Conservation (phyloP, 2,329 filamentous ascomycete species). For the Sclerotiophoma versabilis region DNA sequence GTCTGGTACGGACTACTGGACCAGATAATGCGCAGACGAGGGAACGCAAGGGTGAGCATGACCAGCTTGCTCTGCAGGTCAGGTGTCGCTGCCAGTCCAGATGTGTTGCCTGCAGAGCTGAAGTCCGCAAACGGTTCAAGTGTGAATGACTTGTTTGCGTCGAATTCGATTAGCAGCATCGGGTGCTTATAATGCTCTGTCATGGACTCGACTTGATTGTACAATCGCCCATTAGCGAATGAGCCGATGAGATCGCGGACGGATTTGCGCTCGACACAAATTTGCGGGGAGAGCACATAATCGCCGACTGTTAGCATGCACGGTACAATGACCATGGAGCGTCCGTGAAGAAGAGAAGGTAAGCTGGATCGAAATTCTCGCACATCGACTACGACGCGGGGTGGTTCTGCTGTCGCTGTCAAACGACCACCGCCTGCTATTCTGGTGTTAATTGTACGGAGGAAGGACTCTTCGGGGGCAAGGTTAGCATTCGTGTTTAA, state of each 20-base stretch:
- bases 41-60: conserved; percentile 89
- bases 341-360: conserved; percentile 88
- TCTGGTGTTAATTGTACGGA: conserved; percentile 93
- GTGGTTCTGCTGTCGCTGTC: conserved; percentile 82
- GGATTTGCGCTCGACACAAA: conserved; percentile 94
- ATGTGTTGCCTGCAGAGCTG: conserved; percentile 57
- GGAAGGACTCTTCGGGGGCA: conserved; percentile 88
- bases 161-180: conserved; percentile 96
- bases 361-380: conserved; percentile 94
- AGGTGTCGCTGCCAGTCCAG: conserved; percentile 62
- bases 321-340: conserved; percentile 85
- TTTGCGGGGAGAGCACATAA: conserved; percentile 89
- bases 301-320: conserved; percentile 97
- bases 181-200: conserved; percentile 87
- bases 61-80: conserved; percentile 93
- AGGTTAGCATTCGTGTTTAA: conserved; percentile 71
- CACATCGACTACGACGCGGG: conserved; percentile 91
- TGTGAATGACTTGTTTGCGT: conserved; percentile 96
- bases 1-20: conserved; percentile 92
- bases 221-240: conserved; percentile 89
- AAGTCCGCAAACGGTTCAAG: conserved; percentile 68
- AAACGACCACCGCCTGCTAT: conserved; percentile 93
- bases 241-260: conserved; percentile 90
- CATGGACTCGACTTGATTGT: conserved; percentile 93
- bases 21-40: conserved; percentile 90